phyloP scores from a whole-genome alignment of 805 yeast species.

The Ogataea dorogensis region DNA sequence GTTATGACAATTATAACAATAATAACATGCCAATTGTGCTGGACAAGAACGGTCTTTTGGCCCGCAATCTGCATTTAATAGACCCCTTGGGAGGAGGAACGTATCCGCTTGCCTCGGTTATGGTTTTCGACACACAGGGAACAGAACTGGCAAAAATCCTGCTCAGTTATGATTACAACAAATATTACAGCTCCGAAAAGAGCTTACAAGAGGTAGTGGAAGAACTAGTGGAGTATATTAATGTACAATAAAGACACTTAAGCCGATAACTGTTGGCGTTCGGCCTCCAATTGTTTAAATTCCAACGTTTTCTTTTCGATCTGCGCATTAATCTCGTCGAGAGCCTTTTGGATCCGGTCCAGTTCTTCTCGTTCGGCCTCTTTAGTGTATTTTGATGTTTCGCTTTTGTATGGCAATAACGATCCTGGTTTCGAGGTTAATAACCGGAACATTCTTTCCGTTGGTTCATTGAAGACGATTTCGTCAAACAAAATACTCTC shows the following conservation, averaged over 20 bases:
- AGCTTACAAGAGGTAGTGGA: slow-evolving; percentile 19
- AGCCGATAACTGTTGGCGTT: slow-evolving; percentile 26
- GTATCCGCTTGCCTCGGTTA: slow-evolving; percentile 32
- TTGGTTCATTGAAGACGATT: slow-evolving; percentile 92
- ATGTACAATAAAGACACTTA: slow-evolving; percentile 7
- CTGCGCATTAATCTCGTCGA: slow-evolving; percentile 29
- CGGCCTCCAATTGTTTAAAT: slow-evolving; percentile 31
- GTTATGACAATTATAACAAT: slow-evolving; percentile 11
- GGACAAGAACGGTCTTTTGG: slow-evolving; percentile 29
- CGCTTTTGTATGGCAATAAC: slow-evolving; percentile 39
- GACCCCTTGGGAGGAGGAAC: slow-evolving; percentile 39
- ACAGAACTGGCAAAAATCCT: slow-evolving; percentile 24
- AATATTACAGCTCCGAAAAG: slow-evolving; percentile 17
- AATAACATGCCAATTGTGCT: slow-evolving; percentile 28
- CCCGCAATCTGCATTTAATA: slow-evolving; percentile 23
- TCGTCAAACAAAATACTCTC: slow-evolving; percentile 78
- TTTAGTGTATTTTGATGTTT: slow-evolving; percentile 31
- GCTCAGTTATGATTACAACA: slow-evolving; percentile 29
- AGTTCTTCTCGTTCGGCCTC: slow-evolving; percentile 66
- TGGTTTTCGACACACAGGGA: slow-evolving; percentile 27
- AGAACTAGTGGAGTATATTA: slow-evolving; percentile 17
- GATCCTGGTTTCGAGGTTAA: slow-evolving; percentile 69
- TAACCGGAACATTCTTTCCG: slow-evolving; percentile 79
- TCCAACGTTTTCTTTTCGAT: slow-evolving; percentile 25
- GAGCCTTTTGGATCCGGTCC: slow-evolving; percentile 46